Base-by-base conservation (phyloP, 345 rosid species). In the Excoecaria agallocha region DNA sequence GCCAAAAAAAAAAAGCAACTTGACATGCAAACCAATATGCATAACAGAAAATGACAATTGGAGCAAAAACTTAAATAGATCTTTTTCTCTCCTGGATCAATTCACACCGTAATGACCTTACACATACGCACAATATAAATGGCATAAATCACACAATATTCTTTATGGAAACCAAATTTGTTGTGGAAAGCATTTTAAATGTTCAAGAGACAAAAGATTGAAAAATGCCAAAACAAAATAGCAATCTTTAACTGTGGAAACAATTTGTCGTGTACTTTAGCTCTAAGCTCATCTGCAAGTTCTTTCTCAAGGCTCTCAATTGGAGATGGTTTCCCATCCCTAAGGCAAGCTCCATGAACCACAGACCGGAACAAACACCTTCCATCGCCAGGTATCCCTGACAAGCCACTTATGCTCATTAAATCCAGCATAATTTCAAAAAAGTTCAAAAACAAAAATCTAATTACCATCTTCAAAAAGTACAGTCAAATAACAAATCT, bases 281-380 rank as follows among this genome's bases (percentile, higher is more conserved):
- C 78, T 81, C 94, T 81, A 30, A 90, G 94, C 67, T 88, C 90
- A 71, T 90, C 91, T 1, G 91, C 91, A 69, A 84, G 89, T 70
- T 85, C 80, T 77, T 81, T 90, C 72, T 90, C 86, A 20, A 48
- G 76, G 81, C 79, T 81, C 50, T 88, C 94, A 13, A 67, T 78
- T 5, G 87, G 91, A 64, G 89, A 83, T 71, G 84, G 88, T 84
- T 78, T 85, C 75, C 94, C 91, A 30, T 70, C 63, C 78, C 86
- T 75, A 65, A 84, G 81, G 75, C 81, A 83, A 50, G 82, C 86
- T 8, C 91, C 94, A 46, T 85, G 90, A 35, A 84, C 81, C 64
- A 88, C 89, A 0, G 94, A 90, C 67, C 91, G 87, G 61, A 90
- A 90, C 84, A 90, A 78, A 74, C 94, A 90, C 73, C 94, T 88